These are phyloP conservation scores for Aspergillus nanangensis DNA, from an alignment of 495 filamentous ascomycete genomes.

Conservation along the genomic window DNA sequence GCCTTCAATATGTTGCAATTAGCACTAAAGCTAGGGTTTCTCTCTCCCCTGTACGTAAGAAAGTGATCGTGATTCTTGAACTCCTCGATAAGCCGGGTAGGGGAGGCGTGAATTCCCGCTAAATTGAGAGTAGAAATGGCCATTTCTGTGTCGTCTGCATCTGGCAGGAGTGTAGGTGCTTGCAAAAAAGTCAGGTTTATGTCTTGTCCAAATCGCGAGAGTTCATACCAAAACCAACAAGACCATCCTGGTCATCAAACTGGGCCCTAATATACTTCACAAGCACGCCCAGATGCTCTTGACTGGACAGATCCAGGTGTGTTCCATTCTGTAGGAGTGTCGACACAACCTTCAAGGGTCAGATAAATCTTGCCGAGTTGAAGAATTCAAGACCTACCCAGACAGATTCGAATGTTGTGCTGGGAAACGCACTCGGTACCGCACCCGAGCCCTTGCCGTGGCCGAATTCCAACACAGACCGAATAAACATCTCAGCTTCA, in stretches of 20 bases:
- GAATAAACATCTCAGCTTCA: slow-evolving; percentile 24
- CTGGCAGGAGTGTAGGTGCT: slow-evolving; percentile 13
- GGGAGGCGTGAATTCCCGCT: slow-evolving; percentile 17
- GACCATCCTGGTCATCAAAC: slow-evolving; percentile 14
- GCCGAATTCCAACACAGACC: no score
- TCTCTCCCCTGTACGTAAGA: slow-evolving; percentile 34
- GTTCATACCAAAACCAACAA: slow-evolving; percentile 18
- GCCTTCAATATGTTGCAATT: slow-evolving; percentile 42
- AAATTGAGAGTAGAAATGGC: slow-evolving; percentile 27
- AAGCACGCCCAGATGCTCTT: slow-evolving; percentile 21
- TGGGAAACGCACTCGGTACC: not conserved
- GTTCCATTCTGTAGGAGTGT: not conserved
- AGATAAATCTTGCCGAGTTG: not conserved
- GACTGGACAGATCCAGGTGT: not conserved
- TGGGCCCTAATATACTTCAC: slow-evolving; percentile 4
- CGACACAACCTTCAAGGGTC: no score
- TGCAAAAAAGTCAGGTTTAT: not conserved
- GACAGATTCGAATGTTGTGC: slow-evolving; percentile 16
- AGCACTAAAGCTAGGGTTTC: slow-evolving; percentile 34
- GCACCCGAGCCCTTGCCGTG: slow-evolving; percentile 17
- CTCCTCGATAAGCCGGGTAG: slow-evolving; percentile 23
- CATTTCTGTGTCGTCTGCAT: slow-evolving; percentile 48
- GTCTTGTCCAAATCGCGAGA: no score
- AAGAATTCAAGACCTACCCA: slow-evolving; percentile 18
- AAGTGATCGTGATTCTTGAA: slow-evolving; percentile 33